Base-by-base conservation (phyloP, 192 early-diverging fungal genomes). In the Bifiguratus adelaidae region DNA sequence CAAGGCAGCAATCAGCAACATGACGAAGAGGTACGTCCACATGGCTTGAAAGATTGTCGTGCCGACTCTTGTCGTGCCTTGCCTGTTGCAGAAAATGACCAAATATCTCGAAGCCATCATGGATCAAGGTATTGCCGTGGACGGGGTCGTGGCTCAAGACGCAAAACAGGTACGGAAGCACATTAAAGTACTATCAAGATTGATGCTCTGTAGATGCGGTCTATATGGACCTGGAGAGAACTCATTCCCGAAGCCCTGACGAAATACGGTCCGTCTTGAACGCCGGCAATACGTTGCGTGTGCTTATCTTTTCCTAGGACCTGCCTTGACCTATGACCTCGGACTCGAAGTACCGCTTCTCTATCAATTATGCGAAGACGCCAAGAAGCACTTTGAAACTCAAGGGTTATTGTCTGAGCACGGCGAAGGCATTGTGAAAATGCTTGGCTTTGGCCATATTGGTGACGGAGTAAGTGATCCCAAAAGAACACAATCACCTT, bases 301-400 rank as follows among this genome's bases (percentile, higher is more conserved):
- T n/a, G n/a, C n/a, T n/a, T n/a, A n/a, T n/a, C n/a, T n/a, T n/a
- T n/a, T n/a, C n/a, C n/a, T n/a, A n/a, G n/a, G n/a, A n/a, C 67
- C 87, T 7, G 85, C 83, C 38, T 87, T 86, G 66, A 97, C 91
- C 60, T 99, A 95, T 67, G 95, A 99, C 59, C 75, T 99, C 5
- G 83, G 82, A 13, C 83, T 95, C 35, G 88, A 88, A 1, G 75
- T 98, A 0, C 75, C 84, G 0, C 61, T 79, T 0, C 71, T 98
- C 2, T 95, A 95, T 49, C 59, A 83, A 37, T 58, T 93, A 26
- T 88, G 93, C 2, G 65, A 77, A 45, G 84, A 85, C 29, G 78
- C 89, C 58, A 73, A 67, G n/a, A 38, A 48, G 21, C 76, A 71
- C 11, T 71, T 98, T 11, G 60, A 67, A 34, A 15, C 55, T 4